These are phyloP conservation scores for Paramecium tetraurelia DNA, from an alignment of 73 alveolate genomes.

Conservation along the genomic window DNA sequence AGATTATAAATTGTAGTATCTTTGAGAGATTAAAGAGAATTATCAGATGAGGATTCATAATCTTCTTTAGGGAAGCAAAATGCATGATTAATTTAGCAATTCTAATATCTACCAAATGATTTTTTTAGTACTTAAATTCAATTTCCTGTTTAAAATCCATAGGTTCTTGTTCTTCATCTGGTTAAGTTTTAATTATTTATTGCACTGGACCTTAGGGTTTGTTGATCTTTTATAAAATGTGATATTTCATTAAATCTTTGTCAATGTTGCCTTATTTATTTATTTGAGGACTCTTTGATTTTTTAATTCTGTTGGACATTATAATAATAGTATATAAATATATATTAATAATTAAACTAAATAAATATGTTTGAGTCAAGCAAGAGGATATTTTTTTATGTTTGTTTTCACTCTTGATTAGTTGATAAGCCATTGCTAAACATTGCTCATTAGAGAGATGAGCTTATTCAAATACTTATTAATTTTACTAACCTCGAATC, in stretches of 20 bases:
- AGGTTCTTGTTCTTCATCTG: background rate
- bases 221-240: background rate
- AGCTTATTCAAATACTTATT: background rate
- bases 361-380: background rate
- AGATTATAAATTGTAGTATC: conserved; percentile 1
- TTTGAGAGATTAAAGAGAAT: background rate
- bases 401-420: background rate
- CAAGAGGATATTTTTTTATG: background rate
- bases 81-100: background rate
- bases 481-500: background rate
- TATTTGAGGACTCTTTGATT: conserved; percentile 6
- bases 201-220: background rate
- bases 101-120: background rate
- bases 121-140: background rate
- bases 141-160: background rate
- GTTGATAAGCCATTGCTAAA: background rate
- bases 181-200: background rate
- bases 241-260: conserved; percentile 46
- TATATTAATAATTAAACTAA: background rate
- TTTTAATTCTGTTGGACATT: conserved; percentile 44
- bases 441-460: background rate
- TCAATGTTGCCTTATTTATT: background rate
- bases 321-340: background rate
- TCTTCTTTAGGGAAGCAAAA: conserved; percentile 13
- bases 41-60: conserved; percentile 32